A percentile compares a stretch with the other conserved stretches of the same genome.
Conservation (phyloP, 495 filamentous ascomycete species). For the Hyaloscypha variabilis region DNA sequence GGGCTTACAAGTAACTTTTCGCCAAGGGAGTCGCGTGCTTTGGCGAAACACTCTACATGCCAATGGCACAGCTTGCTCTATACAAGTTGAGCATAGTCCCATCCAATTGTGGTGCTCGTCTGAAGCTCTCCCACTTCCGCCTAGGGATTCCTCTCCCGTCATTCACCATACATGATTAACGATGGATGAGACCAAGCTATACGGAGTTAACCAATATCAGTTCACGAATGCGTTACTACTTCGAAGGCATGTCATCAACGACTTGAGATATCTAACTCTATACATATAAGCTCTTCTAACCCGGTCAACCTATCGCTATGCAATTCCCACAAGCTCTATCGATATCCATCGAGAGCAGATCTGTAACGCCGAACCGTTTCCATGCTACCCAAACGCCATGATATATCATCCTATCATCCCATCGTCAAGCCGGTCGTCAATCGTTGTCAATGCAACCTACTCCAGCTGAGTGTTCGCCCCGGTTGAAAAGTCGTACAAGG, state of each 20-base stretch:
- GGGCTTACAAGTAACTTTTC: too few species aligned
- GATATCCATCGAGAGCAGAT: not conserved
- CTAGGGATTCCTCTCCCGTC: too few species aligned
- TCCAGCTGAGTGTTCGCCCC: constrained; percentile 17
- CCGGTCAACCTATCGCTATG: not conserved
- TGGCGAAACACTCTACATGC: too few species aligned
- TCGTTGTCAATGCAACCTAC: not conserved
- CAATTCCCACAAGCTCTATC: constrained; percentile 2
- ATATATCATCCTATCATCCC: not conserved
- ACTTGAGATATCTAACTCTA: not conserved
- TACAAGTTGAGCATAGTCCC: too few species aligned
- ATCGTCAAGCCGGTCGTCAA: not conserved
- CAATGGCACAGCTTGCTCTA: too few species aligned
- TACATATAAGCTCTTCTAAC: not conserved
- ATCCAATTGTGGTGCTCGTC: too few species aligned
- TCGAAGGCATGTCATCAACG: not conserved
- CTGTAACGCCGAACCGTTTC: not conserved
- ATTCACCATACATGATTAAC: too few species aligned
- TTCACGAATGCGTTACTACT: too few species aligned
- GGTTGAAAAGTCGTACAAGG: constrained; percentile 49
- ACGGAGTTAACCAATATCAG: too few species aligned
- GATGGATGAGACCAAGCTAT: too few species aligned
- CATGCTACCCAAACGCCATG: not conserved
- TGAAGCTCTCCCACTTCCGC: too few species aligned
- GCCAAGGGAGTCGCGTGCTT: too few species aligned